Conservation (phyloP, 2,329 filamentous ascomycete species). For the Lomentospora prolificans region DNA sequence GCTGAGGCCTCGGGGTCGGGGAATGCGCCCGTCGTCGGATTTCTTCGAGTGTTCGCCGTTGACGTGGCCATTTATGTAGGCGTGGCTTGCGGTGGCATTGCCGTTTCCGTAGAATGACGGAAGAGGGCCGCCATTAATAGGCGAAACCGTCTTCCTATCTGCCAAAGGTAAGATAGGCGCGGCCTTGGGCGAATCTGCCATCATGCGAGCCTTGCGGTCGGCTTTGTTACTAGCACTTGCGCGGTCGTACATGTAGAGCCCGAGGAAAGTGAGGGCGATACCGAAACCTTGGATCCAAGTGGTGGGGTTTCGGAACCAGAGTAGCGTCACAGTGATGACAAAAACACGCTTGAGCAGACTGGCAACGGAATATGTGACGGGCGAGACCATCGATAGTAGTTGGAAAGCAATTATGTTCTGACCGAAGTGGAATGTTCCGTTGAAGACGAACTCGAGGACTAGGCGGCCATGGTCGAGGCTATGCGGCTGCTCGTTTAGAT, state of each 20-base stretch:
- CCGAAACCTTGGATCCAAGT: constrained; percentile 74
- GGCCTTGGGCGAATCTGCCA: constrained; percentile 28
- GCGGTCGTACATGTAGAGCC: constrained; percentile 90
- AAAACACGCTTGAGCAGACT: constrained; percentile 95
- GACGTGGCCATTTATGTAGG: constrained; percentile 37
- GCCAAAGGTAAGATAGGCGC: constrained; percentile 56
- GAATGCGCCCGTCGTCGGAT: constrained; percentile 38
- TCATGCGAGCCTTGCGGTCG: constrained; percentile 67
- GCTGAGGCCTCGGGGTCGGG: constrained; percentile 28
- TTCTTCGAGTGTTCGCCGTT: constrained; percentile 39
- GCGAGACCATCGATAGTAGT: constrained; percentile 83
- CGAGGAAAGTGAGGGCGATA: constrained; percentile 81
- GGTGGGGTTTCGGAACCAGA: constrained; percentile 92
- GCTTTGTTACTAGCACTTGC: constrained; percentile 82
- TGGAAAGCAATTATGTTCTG: constrained; percentile 95
- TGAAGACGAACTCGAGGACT: constrained; percentile 85
- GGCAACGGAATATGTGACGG: constrained; percentile 94
- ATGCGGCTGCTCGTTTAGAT: constrained; percentile 47
- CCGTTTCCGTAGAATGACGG: neutral
- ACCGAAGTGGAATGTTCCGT: constrained; percentile 90
- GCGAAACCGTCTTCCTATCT: neutral
- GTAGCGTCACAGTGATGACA: constrained; percentile 85
- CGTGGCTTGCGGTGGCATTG: constrained; percentile 22
- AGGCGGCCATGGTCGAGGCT: constrained; percentile 67
- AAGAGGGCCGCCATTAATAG: neutral